Evolutionary conservation across 768 basidiomycete genomes (phyloP), one percentile per base, ranked within the genome.

Genomic region (Lentinula sp.): DNA sequence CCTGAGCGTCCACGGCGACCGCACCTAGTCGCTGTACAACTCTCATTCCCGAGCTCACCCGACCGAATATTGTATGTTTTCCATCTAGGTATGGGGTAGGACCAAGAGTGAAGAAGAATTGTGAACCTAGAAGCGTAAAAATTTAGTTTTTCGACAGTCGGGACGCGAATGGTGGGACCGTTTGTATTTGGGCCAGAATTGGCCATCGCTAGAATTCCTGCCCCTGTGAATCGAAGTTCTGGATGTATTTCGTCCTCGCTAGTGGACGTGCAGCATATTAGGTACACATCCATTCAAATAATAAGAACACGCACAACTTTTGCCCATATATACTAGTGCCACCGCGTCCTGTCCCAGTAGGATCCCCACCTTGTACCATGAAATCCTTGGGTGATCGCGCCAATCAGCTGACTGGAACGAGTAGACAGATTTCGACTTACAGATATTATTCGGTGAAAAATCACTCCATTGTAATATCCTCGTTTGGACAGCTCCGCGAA

Each of bases 301-400:
- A n/a, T 42, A 42, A 41, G 48, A 16, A 41, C 4, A 80, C 86
- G 62, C 67, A 90, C 90, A 92, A 98, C 74, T 88, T 92, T 69
- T 86, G 88, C 48, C 97, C 49, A 98, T 60, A 60, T 16, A 60
- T 60, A 43, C 59, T 60, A 15, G 59, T 60, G 15, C 59, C 59
- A 9, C 59, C 59, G 20, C 59, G 48, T 16, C 59, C 59, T 28
- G 59, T 60, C 15, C 96, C 96, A 15, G 95, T 96, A 10, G 95
- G 96, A 71, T 96, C 95, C 45, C 95, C 96, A 33, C 85, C 87
- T 77, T 99, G 96, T 15, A 97, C 87, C 96, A 98, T 98, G 69
- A 98, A 98, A 70, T 95, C 59, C 59, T 60, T 37, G 15, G 18
- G 20, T 28, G 35, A 10, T 28, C n/a, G 18, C 3, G 16, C 23